These are phyloP conservation scores for Chrysopogon serrulatus DNA, from an alignment of 176 grass and related monocot genomes.

Conservation along the genomic window DNA sequence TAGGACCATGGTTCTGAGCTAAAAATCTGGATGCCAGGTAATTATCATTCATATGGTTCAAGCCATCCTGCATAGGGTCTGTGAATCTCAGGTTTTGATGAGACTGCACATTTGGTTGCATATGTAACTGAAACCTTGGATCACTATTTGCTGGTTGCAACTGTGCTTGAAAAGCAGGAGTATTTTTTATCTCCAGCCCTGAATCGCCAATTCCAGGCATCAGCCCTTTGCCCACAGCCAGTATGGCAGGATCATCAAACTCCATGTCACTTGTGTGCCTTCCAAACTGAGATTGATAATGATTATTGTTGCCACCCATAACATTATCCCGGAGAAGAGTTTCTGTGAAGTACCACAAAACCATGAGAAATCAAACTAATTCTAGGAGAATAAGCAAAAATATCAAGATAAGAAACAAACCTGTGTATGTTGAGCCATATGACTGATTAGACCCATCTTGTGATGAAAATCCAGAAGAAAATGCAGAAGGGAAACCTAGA, in stretches of 20 bases:
- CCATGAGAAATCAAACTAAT: slow-evolving; percentile 25
- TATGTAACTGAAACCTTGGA: slow-evolving; percentile 63
- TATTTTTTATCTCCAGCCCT: slow-evolving; percentile 45
- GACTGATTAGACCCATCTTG: slow-evolving; percentile 43
- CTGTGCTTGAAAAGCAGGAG: slow-evolving; percentile 37
- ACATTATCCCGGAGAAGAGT: slow-evolving; percentile 35
- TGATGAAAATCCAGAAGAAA: slow-evolving; percentile 31
- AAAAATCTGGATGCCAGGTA: slow-evolving; percentile 55
- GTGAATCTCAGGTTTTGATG: slow-evolving; percentile 54
- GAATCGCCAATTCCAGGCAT: slow-evolving; percentile 64
- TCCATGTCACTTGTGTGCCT: slow-evolving; percentile 66
- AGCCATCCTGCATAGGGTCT: slow-evolving; percentile 46
- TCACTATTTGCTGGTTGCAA: slow-evolving; percentile 59
- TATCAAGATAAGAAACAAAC: slow-evolving; percentile 24
- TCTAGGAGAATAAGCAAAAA: neutral
- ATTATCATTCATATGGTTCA: slow-evolving; percentile 63
- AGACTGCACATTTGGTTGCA: slow-evolving; percentile 64
- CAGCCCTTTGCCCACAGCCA: slow-evolving; percentile 86
- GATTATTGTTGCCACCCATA: slow-evolving; percentile 43
- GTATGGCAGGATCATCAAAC: slow-evolving; percentile 90
- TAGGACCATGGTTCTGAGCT: slow-evolving; percentile 46
- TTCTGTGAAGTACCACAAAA: slow-evolving; percentile 38
- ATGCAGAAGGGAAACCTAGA: slow-evolving; percentile 39
- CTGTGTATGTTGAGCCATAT: slow-evolving; percentile 41
- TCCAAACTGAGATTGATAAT: slow-evolving; percentile 48